Evolutionary conservation across 805 yeast genomes (phyloP).

Genomic region (Saturnispora dispora): DNA sequence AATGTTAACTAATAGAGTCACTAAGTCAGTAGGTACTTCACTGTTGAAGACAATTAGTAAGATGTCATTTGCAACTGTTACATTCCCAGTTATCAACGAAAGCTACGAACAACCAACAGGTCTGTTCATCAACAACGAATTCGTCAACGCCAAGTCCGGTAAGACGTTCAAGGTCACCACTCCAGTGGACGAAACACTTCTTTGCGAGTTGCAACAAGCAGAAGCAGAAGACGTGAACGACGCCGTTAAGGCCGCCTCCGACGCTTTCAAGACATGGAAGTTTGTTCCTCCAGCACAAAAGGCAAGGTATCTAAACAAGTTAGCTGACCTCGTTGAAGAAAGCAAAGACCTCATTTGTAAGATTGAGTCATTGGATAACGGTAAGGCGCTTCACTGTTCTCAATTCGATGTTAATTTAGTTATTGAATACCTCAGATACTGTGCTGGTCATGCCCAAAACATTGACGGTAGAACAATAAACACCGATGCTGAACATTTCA

Average conservation of each 20-base stretch:
- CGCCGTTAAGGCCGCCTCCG: conserved; percentile 60
- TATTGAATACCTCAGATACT: conserved; percentile 55
- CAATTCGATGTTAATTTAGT: conserved; percentile 61
- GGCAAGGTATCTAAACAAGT: conserved; percentile 42
- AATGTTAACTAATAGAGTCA: not conserved
- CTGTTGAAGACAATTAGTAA: not conserved
- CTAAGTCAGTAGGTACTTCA: not conserved
- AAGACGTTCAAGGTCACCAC: conserved; percentile 43
- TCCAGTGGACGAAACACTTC: conserved; percentile 45
- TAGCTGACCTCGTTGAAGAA: conserved; percentile 63
- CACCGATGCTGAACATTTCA: conserved; percentile 54
- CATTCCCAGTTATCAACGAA: conserved; percentile 59
- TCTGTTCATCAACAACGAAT: conserved; percentile 49
- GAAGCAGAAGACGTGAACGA: conserved; percentile 54
- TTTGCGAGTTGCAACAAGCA: conserved; percentile 45
- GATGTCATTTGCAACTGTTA: conserved; percentile 25
- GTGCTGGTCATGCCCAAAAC: conserved; percentile 70
- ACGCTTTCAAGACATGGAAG: conserved; percentile 57
- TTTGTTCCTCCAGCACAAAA: conserved; percentile 48
- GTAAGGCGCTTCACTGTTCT: conserved; percentile 61
- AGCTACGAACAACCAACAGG: conserved; percentile 52
- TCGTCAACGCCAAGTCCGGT: conserved; percentile 39
- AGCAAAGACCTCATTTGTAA: conserved; percentile 54
- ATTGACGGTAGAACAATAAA: conserved; percentile 54
- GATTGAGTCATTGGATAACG: conserved; percentile 70